A percentile compares a stretch with the other conserved stretches of the same genome.
These are phyloP conservation scores for Epicoccum sorghinum DNA, from an alignment of 2,329 filamentous ascomycete genomes.

Conservation along the genomic window DNA sequence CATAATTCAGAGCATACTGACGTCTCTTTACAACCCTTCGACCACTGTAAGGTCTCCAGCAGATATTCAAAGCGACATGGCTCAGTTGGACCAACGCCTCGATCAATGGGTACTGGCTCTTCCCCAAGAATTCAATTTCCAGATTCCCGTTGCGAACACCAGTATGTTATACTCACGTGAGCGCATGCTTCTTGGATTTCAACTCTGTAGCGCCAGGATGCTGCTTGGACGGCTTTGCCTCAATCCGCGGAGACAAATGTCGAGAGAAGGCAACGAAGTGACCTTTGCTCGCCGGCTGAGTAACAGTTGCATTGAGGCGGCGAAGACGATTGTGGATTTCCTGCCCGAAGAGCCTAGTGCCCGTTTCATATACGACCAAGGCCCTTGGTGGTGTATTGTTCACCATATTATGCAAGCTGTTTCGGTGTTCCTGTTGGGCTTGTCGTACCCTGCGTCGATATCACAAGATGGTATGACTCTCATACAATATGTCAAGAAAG, in stretches of 20 bases:
- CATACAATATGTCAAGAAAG: conserved; percentile 36
- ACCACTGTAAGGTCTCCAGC: conserved; percentile 40
- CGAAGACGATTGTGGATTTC: conserved; percentile 41
- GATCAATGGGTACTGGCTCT: conserved; percentile 43
- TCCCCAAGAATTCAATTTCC: conserved; percentile 39
- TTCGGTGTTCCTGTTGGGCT: conserved; percentile 46
- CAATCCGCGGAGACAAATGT: conserved; percentile 32
- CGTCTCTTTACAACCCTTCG: conserved; percentile 45
- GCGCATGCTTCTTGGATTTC: conserved; percentile 40
- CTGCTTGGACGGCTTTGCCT: conserved; percentile 50
- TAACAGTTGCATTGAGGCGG: conserved; percentile 46
- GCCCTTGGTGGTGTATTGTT: conserved; percentile 52
- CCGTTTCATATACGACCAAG: conserved; percentile 37
- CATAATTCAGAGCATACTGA: conserved; percentile 44
- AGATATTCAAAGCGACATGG: conserved; percentile 44
- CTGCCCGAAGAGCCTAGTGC: conserved; percentile 43
- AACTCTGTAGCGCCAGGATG: conserved; percentile 48
- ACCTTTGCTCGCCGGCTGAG: conserved; percentile 43
- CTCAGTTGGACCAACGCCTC: conserved; percentile 39
- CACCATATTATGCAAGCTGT: conserved; percentile 50
- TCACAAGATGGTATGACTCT: conserved; percentile 28
- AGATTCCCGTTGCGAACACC: conserved; percentile 5
- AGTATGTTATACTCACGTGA: conserved; percentile 27
- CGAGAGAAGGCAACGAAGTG: conserved; percentile 23
- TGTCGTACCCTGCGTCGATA: conserved; percentile 37